phyloP scores from a whole-genome alignment of 495 filamentous ascomycete species.

The Neurospora sp. region DNA sequence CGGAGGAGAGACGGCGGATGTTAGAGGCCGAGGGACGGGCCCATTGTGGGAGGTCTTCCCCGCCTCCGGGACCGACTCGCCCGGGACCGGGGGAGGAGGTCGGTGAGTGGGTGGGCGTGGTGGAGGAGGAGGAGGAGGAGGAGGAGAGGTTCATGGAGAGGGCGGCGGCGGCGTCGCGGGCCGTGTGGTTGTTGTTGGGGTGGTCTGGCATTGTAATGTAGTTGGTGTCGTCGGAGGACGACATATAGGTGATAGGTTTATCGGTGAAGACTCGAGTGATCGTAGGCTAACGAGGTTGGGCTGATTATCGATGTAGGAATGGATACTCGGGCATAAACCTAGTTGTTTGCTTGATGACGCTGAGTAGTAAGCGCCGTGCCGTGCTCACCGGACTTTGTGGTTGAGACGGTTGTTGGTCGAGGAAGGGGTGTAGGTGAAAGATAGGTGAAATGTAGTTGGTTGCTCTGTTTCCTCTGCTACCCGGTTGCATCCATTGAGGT shows the following conservation, averaged over 20 bases:
- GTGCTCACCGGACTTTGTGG: neutral
- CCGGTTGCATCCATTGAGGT: neutral
- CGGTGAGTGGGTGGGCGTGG: neutral
- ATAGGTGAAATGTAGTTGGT: neutral
- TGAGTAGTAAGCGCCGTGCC: neutral
- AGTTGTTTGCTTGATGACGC: neutral
- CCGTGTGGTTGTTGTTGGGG: neutral
- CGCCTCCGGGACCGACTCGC: neutral
- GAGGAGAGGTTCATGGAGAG: constrained; percentile 14
- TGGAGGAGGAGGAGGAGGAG: constrained; percentile 4
- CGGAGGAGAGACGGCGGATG: constrained; percentile 7
- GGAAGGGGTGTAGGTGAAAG: neutral
- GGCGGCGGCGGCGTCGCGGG: constrained; percentile 14
- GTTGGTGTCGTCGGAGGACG: neutral
- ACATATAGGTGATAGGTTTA: neutral
- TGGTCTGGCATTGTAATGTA: constrained; percentile 19
- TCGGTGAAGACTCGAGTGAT: neutral
- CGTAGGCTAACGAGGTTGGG: neutral
- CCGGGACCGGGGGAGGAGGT: constrained; percentile 1
- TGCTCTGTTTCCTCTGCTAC: neutral
- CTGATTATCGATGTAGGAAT: constrained; percentile 1
- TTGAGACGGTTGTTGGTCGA: neutral
- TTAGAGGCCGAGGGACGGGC: constrained; percentile 6
- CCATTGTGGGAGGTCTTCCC: neutral
- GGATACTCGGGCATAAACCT: constrained; percentile 1